These are phyloP conservation scores for Dittrichia graveolens DNA, from an alignment of 129 eudicot species.

Conservation along the genomic window DNA sequence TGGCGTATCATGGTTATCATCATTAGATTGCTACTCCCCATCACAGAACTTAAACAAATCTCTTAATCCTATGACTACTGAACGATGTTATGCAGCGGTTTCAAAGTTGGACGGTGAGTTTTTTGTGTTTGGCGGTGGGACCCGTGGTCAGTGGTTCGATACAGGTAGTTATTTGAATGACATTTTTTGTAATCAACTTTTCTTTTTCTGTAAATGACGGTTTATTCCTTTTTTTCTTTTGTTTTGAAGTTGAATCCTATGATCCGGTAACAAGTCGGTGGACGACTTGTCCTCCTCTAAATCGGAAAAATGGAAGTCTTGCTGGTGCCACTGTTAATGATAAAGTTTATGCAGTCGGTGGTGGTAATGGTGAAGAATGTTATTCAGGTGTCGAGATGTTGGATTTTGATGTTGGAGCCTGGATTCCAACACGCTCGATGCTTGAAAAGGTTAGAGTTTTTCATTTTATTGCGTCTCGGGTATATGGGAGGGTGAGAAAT, in stretches of 20 bases:
- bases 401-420: conserved; percentile 66
- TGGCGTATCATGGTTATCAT: conserved; percentile 61
- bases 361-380: conserved; percentile 59
- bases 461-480: too few relatives aligned
- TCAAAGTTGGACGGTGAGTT: conserved; percentile 61
- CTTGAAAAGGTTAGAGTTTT: conserved; percentile 56
- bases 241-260: conserved; percentile 70
- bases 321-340: conserved; percentile 65
- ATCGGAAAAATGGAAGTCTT: conserved; percentile 59
- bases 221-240: neutral
- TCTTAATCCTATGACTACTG: conserved; percentile 57
- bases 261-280: conserved; percentile 50
- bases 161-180: conserved; percentile 52
- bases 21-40: conserved; percentile 65
- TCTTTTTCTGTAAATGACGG: neutral
- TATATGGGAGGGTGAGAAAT: too few relatives aligned
- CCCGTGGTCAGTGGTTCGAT: conserved; percentile 58
- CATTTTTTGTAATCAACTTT: neutral
- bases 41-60: conserved; percentile 43
- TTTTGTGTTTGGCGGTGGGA: conserved; percentile 82
- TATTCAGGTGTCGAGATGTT: conserved; percentile 78
- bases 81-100: conserved; percentile 58
- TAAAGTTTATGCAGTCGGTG: conserved; percentile 79
- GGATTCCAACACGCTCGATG: conserved; percentile 76
- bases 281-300: conserved; percentile 62